Base-by-base conservation (phyloP, 805 yeast species). In the Sugiyamaella valdiviana region DNA sequence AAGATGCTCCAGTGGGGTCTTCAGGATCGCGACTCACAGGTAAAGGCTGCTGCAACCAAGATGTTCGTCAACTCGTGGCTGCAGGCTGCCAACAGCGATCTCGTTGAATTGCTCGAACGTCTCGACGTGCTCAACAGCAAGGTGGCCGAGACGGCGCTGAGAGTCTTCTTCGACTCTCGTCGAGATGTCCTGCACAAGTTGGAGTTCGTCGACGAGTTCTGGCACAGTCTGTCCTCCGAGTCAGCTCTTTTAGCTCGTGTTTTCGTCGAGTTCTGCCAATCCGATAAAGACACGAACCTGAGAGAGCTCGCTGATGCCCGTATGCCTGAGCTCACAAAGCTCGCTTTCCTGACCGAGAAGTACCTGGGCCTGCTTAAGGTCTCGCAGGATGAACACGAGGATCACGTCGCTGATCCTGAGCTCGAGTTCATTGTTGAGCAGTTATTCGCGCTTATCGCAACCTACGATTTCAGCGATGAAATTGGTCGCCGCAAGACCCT, bases 381-480 rank as follows among this genome's bases (percentile, higher is more conserved):
- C 32, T 26, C 32, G 32, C 32, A 26, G 14, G n/a, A 6, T 4
- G 32, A 26, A 26, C 9, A n/a, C 14, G 54, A 57, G 7, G 61
- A 56, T 12, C 58, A 60, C 14, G 59, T 60, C 12, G 60, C 58
- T 1, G 80, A 81, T 47, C 68, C 76, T 19, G 88, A 83, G 48
- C 61, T 79, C 23, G 90, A 85, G 53, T 89, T 81, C 60, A 78
- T 89, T 42, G 74, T 89, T 38, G 79, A 80, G 50, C 96, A 93
- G 63, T 64, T 91, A 17, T 62, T 91, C 36, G 64, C 70, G 7
- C 76, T 87, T 22, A 82, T 90, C 0, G 75, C 76, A 23, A 77
- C 78, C 36, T 84, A 83, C 60, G 98, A 93, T 63, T 88, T 79
- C 59, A 83, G 88, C 57, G 97, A 93, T 68, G 96, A 90, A 64